Percentiles rank a stretch among this genome's conserved stretches.
Evolutionary conservation across 805 yeast genomes (phyloP).

Genomic region (Priceomyces medius): DNA sequence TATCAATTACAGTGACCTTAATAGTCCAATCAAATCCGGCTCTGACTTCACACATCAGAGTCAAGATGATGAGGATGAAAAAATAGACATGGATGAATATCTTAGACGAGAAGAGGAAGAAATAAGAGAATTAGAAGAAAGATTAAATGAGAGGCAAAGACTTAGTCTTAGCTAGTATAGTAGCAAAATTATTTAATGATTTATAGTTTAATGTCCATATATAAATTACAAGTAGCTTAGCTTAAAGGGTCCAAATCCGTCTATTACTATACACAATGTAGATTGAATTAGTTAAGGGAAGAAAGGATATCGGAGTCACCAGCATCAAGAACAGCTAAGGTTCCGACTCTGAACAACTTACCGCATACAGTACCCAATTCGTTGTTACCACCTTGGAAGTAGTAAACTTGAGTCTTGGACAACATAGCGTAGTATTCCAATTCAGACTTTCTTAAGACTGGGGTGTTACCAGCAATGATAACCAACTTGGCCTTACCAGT

Average conservation of each 20-base stretch:
- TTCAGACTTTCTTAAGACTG: conserved; percentile 99
- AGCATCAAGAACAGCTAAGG: conserved; percentile 91
- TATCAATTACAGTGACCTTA: conserved; percentile 19
- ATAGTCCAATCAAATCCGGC: conserved; percentile 14
- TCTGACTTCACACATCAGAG: conserved; percentile 6
- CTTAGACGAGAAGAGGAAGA: conserved; percentile 48
- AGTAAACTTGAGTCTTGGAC: conserved; percentile 95
- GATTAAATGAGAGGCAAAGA: conserved; percentile 23
- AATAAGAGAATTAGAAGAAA: conserved; percentile 41
- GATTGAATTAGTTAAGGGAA: conserved; percentile 37
- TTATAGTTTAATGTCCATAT: background rate
- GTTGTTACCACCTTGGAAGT: conserved; percentile 99
- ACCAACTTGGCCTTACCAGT: conserved; percentile 98
- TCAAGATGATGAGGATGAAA: conserved; percentile 8
- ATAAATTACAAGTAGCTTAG: background rate
- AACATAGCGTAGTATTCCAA: conserved; percentile 99
- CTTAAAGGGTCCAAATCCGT: conserved; percentile 6
- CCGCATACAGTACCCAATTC: conserved; percentile 99
- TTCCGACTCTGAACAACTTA: conserved; percentile 99
- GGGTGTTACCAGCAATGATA: conserved; percentile 98
- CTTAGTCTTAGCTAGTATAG: background rate
- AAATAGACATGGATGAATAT: conserved; percentile 34
- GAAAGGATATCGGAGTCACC: conserved; percentile 99
- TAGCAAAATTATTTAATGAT: background rate
- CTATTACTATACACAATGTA: conserved; percentile 12